Base-by-base conservation (phyloP, 371 early-diverging fungal genomes). In the Synchytrium microbalum region DNA sequence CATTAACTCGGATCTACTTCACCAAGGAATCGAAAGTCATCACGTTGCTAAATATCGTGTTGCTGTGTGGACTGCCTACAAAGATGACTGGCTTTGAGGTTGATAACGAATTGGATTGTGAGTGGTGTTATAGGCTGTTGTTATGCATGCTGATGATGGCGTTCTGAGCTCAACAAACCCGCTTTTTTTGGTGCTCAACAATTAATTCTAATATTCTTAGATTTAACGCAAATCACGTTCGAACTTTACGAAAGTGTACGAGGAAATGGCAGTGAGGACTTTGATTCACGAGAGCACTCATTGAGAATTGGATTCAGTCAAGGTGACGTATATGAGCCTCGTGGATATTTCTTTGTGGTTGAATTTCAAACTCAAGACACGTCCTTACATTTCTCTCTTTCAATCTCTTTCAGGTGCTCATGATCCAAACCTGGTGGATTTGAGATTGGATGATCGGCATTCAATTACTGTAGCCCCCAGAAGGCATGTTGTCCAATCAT, bases 151-250 rank as follows among this genome's bases (percentile, higher is more conserved):
- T 28, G 13, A 29, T 3, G 46, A 38, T 19, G 46, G 5, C 10
- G 5, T 19, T 38, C 10, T 19, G 46, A 38, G 10, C n/a, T n/a
- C n/a, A n/a, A n/a, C n/a, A n/a, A n/a, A n/a, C n/a, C n/a, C n/a
- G n/a, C n/a, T n/a, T n/a, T n/a, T n/a, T 13, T 57, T 60, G 14
- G 16, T 38, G n/a, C n/a, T 32, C 55, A 28, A 13, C 24, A 46
- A 23, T 13, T 51, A 1, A 54, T 8, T 30, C 1, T 32, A 30
- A n/a, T 30, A 25, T 26, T 29, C 66, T 1, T 56, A 79, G 77
- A 92, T 69, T 73, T 98, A 61, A 93, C 96, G 1, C 98, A 98
- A 63, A 95, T 98, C 60, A 94, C 93, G 3, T 93, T 98, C 71
- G 98, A 98, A 73, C 75, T 98, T 19, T 95, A 96, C 64, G 96